Evolutionary conservation across 1,284 basidiomycete species (phyloP).

Genomic region (Fereydounia khargensis): DNA sequence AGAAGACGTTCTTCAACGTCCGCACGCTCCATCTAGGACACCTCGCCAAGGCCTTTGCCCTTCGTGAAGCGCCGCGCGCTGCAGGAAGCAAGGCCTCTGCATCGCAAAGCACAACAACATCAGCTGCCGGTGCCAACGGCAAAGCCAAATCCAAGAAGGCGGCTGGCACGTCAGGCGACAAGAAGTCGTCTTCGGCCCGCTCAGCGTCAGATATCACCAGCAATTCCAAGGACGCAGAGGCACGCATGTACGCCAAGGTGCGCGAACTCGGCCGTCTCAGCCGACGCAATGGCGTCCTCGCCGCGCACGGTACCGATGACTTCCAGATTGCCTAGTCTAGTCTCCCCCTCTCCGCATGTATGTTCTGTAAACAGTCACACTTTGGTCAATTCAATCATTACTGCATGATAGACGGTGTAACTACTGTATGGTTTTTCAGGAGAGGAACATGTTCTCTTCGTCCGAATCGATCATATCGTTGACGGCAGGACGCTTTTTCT

Average conservation of each 20-base stretch:
- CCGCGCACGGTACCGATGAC: constrained; percentile 65
- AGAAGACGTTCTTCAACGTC: constrained; percentile 94
- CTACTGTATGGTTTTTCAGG: too few species aligned
- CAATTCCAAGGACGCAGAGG: constrained; percentile 66
- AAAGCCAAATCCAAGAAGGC: too few species aligned
- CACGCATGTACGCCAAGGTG: constrained; percentile 82
- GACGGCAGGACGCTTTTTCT: constrained; percentile 21
- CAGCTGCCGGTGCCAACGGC: constrained; percentile 1
- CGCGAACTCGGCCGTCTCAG: constrained; percentile 76
- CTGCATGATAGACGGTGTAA: too few species aligned
- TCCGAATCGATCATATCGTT: constrained; percentile 50
- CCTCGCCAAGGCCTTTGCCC: constrained; percentile 90
- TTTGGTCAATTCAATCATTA: too few species aligned
- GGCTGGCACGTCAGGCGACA: too few species aligned
- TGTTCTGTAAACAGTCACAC: too few species aligned
- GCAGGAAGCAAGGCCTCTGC: constrained; percentile 57
- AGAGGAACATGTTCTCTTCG: constrained; percentile 44
- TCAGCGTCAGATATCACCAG: constrained; percentile 7
- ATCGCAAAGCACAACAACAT: neutral
- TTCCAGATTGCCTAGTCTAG: constrained; percentile 43
- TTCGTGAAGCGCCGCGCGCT: constrained; percentile 83
- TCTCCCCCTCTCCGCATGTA: too few species aligned
- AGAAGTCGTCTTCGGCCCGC: neutral
- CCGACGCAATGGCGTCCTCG: constrained; percentile 77
- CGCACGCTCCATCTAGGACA: constrained; percentile 91